Evolutionary conservation across 2,329 filamentous ascomycete species (phyloP).

Genomic region (Cephalotrichum gorgonifer): DNA sequence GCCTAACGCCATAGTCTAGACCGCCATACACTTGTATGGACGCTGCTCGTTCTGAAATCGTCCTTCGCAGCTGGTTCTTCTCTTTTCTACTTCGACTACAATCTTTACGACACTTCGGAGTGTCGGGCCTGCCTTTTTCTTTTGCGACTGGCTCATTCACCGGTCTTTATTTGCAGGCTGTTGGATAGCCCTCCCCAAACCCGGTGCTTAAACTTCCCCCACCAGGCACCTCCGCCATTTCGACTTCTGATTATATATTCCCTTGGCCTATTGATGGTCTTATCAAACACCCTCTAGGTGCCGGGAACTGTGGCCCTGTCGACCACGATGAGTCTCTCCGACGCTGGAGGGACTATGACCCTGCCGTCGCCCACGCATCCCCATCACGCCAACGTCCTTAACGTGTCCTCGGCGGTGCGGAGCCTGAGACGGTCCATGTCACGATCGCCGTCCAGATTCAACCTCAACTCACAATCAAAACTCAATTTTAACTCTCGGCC

Average conservation of each 20-base stretch:
- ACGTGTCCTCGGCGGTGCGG: constrained; percentile 71
- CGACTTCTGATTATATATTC: not conserved
- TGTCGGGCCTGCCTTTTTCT: not conserved
- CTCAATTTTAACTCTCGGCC: constrained; percentile 29
- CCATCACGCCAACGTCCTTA: constrained; percentile 74
- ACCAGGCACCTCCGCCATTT: not conserved
- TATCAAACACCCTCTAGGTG: not conserved
- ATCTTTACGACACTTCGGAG: not conserved
- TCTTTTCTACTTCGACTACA: too few relatives aligned
- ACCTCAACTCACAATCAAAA: constrained; percentile 45
- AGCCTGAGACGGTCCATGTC: constrained; percentile 81
- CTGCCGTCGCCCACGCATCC: constrained; percentile 77
- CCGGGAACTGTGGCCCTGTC: not conserved
- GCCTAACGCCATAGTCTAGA: not conserved
- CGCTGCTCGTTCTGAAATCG: not conserved
- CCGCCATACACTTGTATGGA: not conserved
- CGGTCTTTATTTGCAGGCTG: not conserved
- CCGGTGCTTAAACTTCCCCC: not conserved
- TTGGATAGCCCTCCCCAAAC: not conserved
- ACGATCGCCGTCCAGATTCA: constrained; percentile 84
- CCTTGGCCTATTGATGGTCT: not conserved
- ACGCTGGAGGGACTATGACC: constrained; percentile 63
- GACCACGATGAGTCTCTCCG: constrained; percentile 47
- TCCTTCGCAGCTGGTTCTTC: not conserved
- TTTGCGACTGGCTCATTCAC: not conserved